Base-by-base conservation (phyloP, 352 stramenopile genomes). In the Pilasporangium apinafurcum region DNA sequence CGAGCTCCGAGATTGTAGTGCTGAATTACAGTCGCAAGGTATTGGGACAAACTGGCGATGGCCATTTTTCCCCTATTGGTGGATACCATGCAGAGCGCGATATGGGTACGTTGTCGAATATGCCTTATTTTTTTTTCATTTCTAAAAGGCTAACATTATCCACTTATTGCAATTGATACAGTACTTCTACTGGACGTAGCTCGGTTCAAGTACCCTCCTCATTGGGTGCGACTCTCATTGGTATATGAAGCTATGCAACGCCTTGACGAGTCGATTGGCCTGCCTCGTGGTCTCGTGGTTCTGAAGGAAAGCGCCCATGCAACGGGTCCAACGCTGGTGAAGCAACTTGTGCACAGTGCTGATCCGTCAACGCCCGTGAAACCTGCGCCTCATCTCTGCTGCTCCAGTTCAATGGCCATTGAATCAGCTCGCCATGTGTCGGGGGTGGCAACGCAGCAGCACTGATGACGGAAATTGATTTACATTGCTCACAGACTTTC, bases 1-100 rank as follows among this genome's bases (percentile, higher is more conserved):
- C 58, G 49, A 90, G 33, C 47, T 87, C 43, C 33, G 70, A 76
- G 68, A 88, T 97, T 30, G 61, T 98, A n/a, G 91, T 97, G 30
- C 69, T 95, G 17, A 96, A 93, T n/a, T 98, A 96, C 68, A 83
- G 71, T 10, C 79, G 95, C 38, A 80, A 94, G 57, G 72, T 83
- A 44, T 67, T 98, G 8, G 63, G 74, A 13, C 95, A 99, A 64
- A 98, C 94, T 1, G 96, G 96, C 25, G 79, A 81, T 40, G 96
- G 96, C 13, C 96, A 99, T 59, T 99, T 98, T 57, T 97, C 84
- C 22, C 95, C 95, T 12, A 89, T 99, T 46, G 95, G 83, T 37
- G 95, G 90, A 2, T 98, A 98, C 62, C 78, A 98, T 59, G 62
- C 66, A 36, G 71, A 69, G 55, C 75, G 79, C 9, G 92, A 98